Evolutionary conservation across 1,284 basidiomycete genomes (phyloP), one percentile per base, ranked within the genome.

Genomic region (Cystobasidium pallidum): DNA sequence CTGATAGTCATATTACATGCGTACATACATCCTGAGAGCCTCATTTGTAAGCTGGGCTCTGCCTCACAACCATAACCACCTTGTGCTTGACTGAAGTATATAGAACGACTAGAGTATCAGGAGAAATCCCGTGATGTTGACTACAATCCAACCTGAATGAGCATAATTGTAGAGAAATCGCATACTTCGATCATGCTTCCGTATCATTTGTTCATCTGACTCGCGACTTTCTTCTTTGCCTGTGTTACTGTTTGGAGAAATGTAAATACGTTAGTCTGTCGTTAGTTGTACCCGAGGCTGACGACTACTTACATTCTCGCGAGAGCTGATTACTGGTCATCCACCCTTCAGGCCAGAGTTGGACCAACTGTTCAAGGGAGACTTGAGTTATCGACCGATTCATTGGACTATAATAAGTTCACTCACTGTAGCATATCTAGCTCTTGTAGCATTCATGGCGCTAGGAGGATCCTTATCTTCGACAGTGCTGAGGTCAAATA

Each of bases 321-420:
- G 76, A 77, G 17, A 78, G 62, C 65, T 76, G 77, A 55, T 78
- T 78, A 51, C 74, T 65, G 11, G 70, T 70, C 72, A 77, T 76
- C 7, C 41, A 45, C 19, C 64, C 74, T 7, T 66, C 45, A 0
- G 76, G 75, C 77, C 77, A 78, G 2, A 78, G 28, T 2, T 74
- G 59, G 43, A 72, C 52, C 15, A 77, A 70, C 76, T 78, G 55
- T 0, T 34, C 7, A 45, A 2, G 21, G 43, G 24, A 41, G 1
- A n/a, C n/a, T n/a, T n/a, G n/a, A n/a, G n/a, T n/a, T n/a, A n/a
- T n/a, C n/a, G n/a, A n/a, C n/a, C n/a, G n/a, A n/a, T n/a, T n/a
- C n/a, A n/a, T n/a, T n/a, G n/a, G n/a, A n/a, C n/a, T n/a, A n/a
- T n/a, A n/a, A n/a, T 39, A 39, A n/a, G 19, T n/a, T 2, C 6